phyloP scores from a whole-genome alignment of 306 rosid genomes.

The Prunus salicina region DNA sequence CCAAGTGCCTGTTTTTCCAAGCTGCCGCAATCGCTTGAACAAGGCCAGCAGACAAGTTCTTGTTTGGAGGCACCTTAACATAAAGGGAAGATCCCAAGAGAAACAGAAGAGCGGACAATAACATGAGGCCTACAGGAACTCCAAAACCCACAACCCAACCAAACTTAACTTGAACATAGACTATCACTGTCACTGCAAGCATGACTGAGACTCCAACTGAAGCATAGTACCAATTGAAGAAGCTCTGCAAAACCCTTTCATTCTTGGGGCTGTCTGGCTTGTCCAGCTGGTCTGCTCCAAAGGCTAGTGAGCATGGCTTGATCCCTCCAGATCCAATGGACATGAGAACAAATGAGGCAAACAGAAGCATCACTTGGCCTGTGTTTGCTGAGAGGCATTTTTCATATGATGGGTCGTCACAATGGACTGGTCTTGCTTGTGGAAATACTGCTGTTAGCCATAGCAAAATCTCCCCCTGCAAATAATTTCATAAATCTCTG shows the following conservation, averaged over 20 bases:
- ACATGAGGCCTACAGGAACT: constrained; percentile 65
- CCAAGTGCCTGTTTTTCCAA: constrained; percentile 60
- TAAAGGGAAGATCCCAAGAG: constrained; percentile 58
- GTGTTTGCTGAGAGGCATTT: constrained; percentile 35
- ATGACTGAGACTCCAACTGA: constrained; percentile 60
- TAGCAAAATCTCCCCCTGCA: constrained; percentile 54
- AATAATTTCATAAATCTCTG: no score
- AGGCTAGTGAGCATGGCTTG: constrained; percentile 72
- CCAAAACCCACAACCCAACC: constrained; percentile 77
- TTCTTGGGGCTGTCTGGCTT: constrained; percentile 45
- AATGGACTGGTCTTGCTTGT: constrained; percentile 61
- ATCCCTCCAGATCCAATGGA: constrained; percentile 78
- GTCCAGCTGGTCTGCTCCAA: constrained; percentile 66
- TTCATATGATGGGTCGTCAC: constrained; percentile 13
- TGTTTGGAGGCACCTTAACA: constrained; percentile 45
- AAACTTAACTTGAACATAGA: constrained; percentile 51
- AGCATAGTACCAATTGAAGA: constrained; percentile 83
- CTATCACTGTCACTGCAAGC: constrained; percentile 48
- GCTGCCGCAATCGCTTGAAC: constrained; percentile 51
- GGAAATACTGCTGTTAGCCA: constrained; percentile 63
- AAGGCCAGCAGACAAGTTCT: constrained; percentile 48
- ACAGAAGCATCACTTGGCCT: constrained; percentile 44
- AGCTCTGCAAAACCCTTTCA: constrained; percentile 43
- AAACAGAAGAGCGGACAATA: constrained; percentile 48
- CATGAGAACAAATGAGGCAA: constrained; percentile 54